These are phyloP conservation scores for Amanita thiersii DNA, from an alignment of 768 basidiomycete genomes.

Conservation along the genomic window DNA sequence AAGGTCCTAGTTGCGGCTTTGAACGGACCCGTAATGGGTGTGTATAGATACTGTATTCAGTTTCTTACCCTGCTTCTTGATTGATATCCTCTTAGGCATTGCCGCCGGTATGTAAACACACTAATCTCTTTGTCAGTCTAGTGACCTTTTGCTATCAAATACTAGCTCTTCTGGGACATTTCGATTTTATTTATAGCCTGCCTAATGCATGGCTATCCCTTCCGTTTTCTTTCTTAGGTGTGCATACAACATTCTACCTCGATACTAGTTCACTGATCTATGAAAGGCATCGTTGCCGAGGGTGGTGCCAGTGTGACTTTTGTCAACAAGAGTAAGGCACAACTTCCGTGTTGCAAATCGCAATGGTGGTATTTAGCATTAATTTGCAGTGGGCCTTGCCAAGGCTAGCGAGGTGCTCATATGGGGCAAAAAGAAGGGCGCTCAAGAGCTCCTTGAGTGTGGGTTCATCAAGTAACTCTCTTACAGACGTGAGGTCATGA, in stretches of 20 bases:
- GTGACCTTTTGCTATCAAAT: background rate
- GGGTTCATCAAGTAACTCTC: slow-evolving; percentile 59
- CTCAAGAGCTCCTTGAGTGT: slow-evolving; percentile 46
- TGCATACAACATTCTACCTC: slow-evolving; percentile 5
- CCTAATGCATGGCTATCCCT: slow-evolving; percentile 54
- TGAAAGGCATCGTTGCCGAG: slow-evolving; percentile 61
- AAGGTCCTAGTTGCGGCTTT: slow-evolving; percentile 66
- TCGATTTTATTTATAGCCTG: slow-evolving; percentile 67
- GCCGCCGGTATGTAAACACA: slow-evolving; percentile 41
- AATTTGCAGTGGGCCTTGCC: slow-evolving; percentile 51
- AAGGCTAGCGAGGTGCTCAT: slow-evolving; percentile 67
- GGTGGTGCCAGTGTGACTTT: slow-evolving; percentile 66
- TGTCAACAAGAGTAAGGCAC: slow-evolving; percentile 48
- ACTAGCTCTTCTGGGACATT: slow-evolving; percentile 59
- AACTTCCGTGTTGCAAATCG: background rate
- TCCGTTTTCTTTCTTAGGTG: slow-evolving; percentile 63
- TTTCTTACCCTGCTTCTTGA: slow-evolving; percentile 1
- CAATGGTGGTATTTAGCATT: slow-evolving; percentile 1
- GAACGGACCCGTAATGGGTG: slow-evolving; percentile 74
- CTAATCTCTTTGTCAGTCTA: background rate
- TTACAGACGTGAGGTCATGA: slow-evolving; percentile 1
- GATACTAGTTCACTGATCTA: background rate
- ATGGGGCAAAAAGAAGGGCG: slow-evolving; percentile 58
- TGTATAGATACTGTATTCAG: too few species aligned
- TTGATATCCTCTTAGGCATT: slow-evolving; percentile 39